These are phyloP conservation scores for Barnettozyma pratensis DNA, from an alignment of 805 yeast genomes.

Conservation along the genomic window DNA sequence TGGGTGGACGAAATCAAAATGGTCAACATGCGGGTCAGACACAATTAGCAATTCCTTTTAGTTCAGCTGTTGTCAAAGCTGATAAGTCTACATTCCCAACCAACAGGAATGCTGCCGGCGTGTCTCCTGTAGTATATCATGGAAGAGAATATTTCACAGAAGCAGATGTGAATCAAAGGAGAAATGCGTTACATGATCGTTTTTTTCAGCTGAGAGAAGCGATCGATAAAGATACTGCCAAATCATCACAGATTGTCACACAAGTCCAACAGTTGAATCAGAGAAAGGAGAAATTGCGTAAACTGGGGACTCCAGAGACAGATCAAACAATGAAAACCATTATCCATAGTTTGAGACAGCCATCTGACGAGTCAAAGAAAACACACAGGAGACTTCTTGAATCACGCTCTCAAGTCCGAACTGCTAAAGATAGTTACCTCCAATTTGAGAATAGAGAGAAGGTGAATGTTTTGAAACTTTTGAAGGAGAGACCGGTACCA, in stretches of 20 bases:
- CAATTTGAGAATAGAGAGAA: constrained; percentile 6
- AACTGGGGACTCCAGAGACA: constrained; percentile 2
- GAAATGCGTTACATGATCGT: background rate
- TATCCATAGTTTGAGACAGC: background rate
- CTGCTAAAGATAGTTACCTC: background rate
- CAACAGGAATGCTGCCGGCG: background rate
- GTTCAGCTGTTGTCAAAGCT: background rate
- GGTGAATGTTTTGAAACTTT: background rate
- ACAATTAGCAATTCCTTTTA: background rate
- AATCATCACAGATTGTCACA: background rate
- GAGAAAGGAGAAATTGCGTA: constrained; percentile 3
- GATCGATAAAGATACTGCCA: background rate
- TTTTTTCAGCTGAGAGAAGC: background rate
- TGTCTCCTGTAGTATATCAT: background rate
- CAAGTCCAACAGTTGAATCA: background rate
- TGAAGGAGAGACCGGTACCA: constrained; percentile 2
- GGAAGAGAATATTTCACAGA: background rate
- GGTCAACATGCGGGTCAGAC: background rate
- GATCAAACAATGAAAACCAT: constrained; percentile 1
- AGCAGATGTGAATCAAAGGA: background rate
- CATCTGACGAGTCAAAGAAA: constrained; percentile 6
- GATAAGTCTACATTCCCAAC: background rate
- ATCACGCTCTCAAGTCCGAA: background rate
- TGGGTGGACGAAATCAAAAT: background rate
- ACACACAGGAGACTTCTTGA: background rate